phyloP scores from a whole-genome alignment of 2,329 filamentous ascomycete genomes.

The Colletotrichum chrysophilum region DNA sequence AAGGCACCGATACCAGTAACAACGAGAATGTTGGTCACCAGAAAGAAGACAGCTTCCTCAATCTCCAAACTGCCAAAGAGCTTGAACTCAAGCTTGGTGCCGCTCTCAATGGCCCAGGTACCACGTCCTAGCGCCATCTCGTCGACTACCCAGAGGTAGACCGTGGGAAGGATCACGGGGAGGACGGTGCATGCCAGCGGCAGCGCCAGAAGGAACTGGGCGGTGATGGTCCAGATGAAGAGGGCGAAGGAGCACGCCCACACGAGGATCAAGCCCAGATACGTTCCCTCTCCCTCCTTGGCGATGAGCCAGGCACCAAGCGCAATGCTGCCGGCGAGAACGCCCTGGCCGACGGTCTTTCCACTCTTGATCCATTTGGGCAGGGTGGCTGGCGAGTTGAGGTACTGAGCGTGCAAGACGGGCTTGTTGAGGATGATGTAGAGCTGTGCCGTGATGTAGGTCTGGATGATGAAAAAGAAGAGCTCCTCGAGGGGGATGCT shows the following conservation, averaged over 20 bases:
- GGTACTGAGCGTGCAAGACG: conserved; percentile 54
- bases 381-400: conserved; percentile 35
- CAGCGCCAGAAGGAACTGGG: conserved; percentile 66
- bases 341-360: conserved; percentile 53
- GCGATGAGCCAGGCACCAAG: conserved; percentile 48
- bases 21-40: conserved; percentile 72
- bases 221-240: conserved; percentile 67
- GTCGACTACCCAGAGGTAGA: conserved; percentile 77
- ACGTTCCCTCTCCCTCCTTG: conserved; percentile 59
- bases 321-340: conserved; percentile 49
- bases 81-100: conserved; percentile 69
- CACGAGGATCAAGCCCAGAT: conserved; percentile 71
- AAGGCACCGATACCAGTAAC: conserved; percentile 73
- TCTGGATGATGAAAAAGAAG: conserved; percentile 81
- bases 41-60: conserved; percentile 78
- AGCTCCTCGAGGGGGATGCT: conserved; percentile 75
- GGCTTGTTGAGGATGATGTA: conserved; percentile 73
- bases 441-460: conserved; percentile 72
- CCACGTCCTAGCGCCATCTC: conserved; percentile 70
- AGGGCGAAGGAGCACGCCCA: conserved; percentile 73
- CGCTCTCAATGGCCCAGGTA: conserved; percentile 73
- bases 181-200: conserved; percentile 62
- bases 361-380: conserved; percentile 26
- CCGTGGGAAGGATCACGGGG: conserved; percentile 67
- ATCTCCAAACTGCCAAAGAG: conserved; percentile 72